These are phyloP conservation scores for Teunomyces stri DNA, from an alignment of 805 yeast genomes.

Conservation along the genomic window DNA sequence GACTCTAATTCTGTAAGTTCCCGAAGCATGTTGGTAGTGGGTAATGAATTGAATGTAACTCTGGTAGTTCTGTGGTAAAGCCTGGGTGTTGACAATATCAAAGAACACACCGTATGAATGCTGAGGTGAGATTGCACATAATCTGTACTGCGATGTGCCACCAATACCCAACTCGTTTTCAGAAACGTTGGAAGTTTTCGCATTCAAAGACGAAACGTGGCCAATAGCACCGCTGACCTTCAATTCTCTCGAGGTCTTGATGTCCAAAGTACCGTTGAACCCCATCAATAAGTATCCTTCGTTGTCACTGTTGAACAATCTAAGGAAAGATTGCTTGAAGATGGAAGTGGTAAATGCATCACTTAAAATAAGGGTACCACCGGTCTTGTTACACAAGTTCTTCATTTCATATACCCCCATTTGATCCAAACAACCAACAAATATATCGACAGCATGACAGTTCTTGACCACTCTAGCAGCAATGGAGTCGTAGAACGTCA, in stretches of 20 bases:
- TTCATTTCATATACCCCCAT: conserved; percentile 95
- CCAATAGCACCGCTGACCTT: conserved; percentile 94
- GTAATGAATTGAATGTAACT: conserved; percentile 81
- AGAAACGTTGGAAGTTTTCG: conserved; percentile 71
- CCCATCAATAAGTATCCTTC: conserved; percentile 87
- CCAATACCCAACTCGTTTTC: conserved; percentile 95
- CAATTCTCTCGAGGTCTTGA: conserved; percentile 81
- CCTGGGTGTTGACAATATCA: conserved; percentile 58
- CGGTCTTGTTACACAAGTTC: conserved; percentile 76
- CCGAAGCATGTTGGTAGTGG: conserved; percentile 92
- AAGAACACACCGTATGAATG: conserved; percentile 89
- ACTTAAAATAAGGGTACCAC: conserved; percentile 83
- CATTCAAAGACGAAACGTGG: conserved; percentile 74
- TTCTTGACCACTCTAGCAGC: conserved; percentile 67
- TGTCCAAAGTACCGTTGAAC: conserved; percentile 84
- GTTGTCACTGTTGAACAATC: conserved; percentile 82
- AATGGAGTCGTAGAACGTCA: conserved; percentile 72
- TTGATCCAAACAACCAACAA: conserved; percentile 96
- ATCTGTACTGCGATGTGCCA: conserved; percentile 83
- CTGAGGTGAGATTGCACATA: conserved; percentile 81
- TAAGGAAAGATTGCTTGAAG: conserved; percentile 86
- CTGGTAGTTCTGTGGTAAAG: conserved; percentile 47
- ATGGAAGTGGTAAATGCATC: conserved; percentile 95
- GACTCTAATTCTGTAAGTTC: conserved; percentile 83
- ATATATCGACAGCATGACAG: conserved; percentile 83